phyloP scores from a whole-genome alignment of 2,329 filamentous ascomycete species.

The Cladosporium cucumerinum region DNA sequence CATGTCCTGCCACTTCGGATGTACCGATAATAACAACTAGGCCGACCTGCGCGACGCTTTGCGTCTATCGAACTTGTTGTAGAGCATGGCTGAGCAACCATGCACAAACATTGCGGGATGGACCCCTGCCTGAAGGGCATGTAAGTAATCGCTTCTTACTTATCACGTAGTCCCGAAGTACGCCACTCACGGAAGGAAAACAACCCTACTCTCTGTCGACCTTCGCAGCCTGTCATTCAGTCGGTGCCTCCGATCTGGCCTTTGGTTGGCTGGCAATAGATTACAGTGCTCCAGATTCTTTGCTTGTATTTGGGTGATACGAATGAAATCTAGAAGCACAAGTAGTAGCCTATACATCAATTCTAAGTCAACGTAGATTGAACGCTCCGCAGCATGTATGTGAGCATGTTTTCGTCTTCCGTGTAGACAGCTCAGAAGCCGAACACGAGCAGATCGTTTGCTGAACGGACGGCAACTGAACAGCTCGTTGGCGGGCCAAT shows the following conservation, averaged over 20 bases:
- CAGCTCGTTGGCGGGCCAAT: constrained; percentile 10
- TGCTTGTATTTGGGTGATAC: not conserved
- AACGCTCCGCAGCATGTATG: not conserved
- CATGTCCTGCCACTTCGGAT: not conserved
- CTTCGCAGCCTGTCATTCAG: not conserved
- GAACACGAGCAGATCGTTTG: constrained; percentile 3
- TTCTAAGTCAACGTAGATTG: not conserved
- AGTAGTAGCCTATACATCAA: not conserved
- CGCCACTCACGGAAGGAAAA: not conserved
- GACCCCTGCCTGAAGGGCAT: not conserved
- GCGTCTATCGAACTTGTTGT: not conserved
- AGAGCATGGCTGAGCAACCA: not conserved
- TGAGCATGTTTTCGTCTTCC: not conserved
- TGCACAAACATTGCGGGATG: not conserved
- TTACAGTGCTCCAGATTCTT: not conserved
- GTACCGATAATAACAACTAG: not conserved
- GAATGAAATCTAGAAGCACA: not conserved
- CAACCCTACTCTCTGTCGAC: not conserved
- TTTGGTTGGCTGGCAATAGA: not conserved
- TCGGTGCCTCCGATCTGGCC: not conserved
- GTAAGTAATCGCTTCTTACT: not conserved
- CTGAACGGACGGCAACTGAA: not conserved
- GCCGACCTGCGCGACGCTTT: not conserved
- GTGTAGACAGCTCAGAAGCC: not conserved
- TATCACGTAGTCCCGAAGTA: not conserved